Conservation (phyloP, 495 filamentous ascomycete species). For the Penicillium psychrofluorescens region DNA sequence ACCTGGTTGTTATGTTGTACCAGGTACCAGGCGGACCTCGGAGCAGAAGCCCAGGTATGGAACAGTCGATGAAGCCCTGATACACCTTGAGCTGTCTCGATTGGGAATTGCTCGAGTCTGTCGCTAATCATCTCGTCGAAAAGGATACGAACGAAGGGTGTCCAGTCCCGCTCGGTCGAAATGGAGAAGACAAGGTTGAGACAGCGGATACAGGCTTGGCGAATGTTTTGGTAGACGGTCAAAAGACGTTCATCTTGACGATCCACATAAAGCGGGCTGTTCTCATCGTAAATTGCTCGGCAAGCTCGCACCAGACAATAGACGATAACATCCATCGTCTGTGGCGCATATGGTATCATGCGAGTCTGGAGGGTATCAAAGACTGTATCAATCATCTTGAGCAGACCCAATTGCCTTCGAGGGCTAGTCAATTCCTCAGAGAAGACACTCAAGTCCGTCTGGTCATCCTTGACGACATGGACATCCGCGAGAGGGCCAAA, state of each 20-base stretch:
- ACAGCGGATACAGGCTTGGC: slow-evolving; percentile 70
- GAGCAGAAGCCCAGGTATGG: slow-evolving; percentile 65
- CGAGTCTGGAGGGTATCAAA: slow-evolving; percentile 71
- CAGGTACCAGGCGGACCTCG: slow-evolving; percentile 61
- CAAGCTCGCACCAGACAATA: slow-evolving; percentile 73
- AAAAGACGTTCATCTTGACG: slow-evolving; percentile 35
- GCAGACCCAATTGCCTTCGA: slow-evolving; percentile 77
- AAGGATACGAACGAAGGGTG: slow-evolving; percentile 58
- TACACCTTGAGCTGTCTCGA: slow-evolving; percentile 81
- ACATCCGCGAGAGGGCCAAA: slow-evolving; percentile 61
- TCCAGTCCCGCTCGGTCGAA: slow-evolving; percentile 60
- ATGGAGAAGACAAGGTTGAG: slow-evolving; percentile 68
- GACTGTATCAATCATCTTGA: slow-evolving; percentile 87
- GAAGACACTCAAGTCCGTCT: slow-evolving; percentile 43
- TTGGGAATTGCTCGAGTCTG: slow-evolving; percentile 69
- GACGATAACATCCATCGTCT: slow-evolving; percentile 65
- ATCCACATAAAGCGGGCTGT: slow-evolving; percentile 29
- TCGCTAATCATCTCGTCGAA: slow-evolving; percentile 68
- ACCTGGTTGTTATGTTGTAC: slow-evolving; percentile 54
- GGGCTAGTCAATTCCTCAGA: slow-evolving; percentile 46
- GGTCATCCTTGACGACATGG: slow-evolving; percentile 43
- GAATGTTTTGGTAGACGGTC: slow-evolving; percentile 60
- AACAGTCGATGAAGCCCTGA: slow-evolving; percentile 78
- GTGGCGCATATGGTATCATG: slow-evolving; percentile 51
- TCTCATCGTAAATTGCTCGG: slow-evolving; percentile 41